Percentiles rank a stretch among this genome's conserved stretches.
Conservation (phyloP, 495 filamentous ascomycete genomes). For the Ascodesmis nigricans region DNA sequence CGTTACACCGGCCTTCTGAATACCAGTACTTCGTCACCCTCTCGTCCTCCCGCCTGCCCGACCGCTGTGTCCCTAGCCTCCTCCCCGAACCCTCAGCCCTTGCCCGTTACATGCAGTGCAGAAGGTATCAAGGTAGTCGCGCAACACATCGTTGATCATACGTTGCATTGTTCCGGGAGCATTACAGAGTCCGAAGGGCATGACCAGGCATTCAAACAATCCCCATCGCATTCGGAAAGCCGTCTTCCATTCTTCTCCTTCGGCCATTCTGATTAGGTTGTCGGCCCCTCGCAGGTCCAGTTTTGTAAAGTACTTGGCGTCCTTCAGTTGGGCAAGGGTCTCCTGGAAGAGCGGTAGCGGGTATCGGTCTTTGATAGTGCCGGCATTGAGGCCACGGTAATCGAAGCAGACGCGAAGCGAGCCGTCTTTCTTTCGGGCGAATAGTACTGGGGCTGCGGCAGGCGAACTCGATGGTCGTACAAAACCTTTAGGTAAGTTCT, state of each 20-base stretch:
- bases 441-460: slow-evolving; percentile 1
- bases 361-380: slow-evolving; percentile 12
- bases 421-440: slow-evolving; percentile 4
- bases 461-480: slow-evolving; percentile 3
- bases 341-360: slow-evolving; percentile 4
- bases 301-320: slow-evolving; percentile 7
- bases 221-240: slow-evolving; percentile 8
- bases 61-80: too few relatives aligned
- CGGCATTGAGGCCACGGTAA: slow-evolving; percentile 12
- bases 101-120: slow-evolving; percentile 11
- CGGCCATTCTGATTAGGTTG: slow-evolving; percentile 4
- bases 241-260: slow-evolving; percentile 16
- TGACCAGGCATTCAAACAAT: slow-evolving; percentile 11
- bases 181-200: slow-evolving; percentile 16
- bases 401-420: slow-evolving; percentile 3
- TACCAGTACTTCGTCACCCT: too few relatives aligned
- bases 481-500: slow-evolving; percentile 3
- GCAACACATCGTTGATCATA: slow-evolving; percentile 3
- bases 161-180: slow-evolving; percentile 1
- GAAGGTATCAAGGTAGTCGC: slow-evolving; percentile 9
- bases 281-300: slow-evolving; percentile 2
- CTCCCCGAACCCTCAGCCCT: too few relatives aligned
- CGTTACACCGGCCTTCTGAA: too few relatives aligned
- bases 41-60: too few relatives aligned
- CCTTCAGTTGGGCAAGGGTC: slow-evolving; percentile 1